phyloP scores from a whole-genome alignment of 2,329 filamentous ascomycete species.

The Microthyrium microscopicum region DNA sequence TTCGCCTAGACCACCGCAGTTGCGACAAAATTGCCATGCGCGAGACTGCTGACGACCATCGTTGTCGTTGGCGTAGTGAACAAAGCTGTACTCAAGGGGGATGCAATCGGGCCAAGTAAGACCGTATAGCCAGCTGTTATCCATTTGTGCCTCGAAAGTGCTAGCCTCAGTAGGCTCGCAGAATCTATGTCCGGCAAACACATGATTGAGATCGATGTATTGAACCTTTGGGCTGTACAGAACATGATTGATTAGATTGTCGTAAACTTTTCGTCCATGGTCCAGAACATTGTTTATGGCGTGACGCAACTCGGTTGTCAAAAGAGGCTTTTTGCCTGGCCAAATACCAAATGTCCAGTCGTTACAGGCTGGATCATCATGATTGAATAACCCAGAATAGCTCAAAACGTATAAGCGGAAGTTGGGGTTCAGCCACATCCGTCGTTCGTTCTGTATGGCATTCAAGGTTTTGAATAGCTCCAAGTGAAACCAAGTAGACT shows the following conservation, averaged over 20 bases:
- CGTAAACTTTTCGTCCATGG: constrained; percentile 3
- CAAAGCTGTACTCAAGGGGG: not conserved
- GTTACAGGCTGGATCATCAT: constrained; percentile 6
- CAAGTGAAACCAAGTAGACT: constrained; percentile 3
- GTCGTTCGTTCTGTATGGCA: constrained; percentile 3
- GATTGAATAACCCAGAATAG: constrained; percentile 8
- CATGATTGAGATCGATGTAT: constrained; percentile 3
- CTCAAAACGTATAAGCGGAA: constrained; percentile 7
- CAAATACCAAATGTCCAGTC: constrained; percentile 7
- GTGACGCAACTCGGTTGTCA: constrained; percentile 4
- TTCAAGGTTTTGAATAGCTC: constrained; percentile 2
- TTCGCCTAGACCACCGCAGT: constrained; percentile 1
- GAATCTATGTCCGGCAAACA: constrained; percentile 2
- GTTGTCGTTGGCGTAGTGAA: not conserved
- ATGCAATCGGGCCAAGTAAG: constrained; percentile 4
- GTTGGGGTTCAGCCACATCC: not conserved
- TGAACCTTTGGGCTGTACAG: constrained; percentile 1
- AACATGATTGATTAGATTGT: constrained; percentile 4
- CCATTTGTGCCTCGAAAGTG: not conserved
- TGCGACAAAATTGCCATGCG: not conserved
- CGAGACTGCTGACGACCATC: no score
- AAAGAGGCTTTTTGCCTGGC: constrained; percentile 6
- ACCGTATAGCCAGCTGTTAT: constrained; percentile 3
- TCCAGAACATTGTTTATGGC: constrained; percentile 8
- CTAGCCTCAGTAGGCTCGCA: constrained; percentile 3